These are phyloP conservation scores for Isatis tinctoria DNA, from an alignment of 345 rosid genomes.

Conservation along the genomic window DNA sequence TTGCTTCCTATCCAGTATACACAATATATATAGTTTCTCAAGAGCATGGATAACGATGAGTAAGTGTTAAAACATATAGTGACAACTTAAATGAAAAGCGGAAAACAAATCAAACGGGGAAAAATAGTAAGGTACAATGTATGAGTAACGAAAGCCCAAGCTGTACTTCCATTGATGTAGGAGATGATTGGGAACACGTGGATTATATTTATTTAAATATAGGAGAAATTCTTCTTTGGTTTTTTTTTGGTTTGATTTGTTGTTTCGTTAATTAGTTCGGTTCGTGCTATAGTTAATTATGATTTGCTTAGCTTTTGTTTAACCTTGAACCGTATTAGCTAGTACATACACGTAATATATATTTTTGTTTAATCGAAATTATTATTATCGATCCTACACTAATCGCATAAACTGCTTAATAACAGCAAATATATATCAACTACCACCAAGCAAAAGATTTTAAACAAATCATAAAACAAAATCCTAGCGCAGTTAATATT, in stretches of 20 bases:
- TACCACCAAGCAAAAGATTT: background rate
- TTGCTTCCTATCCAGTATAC: conserved; percentile 26
- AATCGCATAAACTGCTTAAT: background rate
- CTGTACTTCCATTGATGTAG: conserved; percentile 37
- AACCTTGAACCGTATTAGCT: background rate
- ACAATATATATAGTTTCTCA: background rate
- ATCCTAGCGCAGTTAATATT: background rate
- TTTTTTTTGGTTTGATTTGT: background rate
- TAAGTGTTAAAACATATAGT: conserved; percentile 14
- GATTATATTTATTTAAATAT: background rate
- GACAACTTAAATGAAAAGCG: conserved; percentile 12
- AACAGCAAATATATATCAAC: background rate
- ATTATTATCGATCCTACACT: too few species aligned
- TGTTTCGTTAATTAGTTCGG: background rate
- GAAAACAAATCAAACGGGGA: background rate
- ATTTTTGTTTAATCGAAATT: too few species aligned
- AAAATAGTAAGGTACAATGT: conserved; percentile 33
- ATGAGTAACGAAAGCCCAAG: conserved; percentile 21
- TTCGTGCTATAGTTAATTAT: background rate
- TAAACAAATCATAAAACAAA: background rate
- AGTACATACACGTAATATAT: background rate
- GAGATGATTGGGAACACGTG: conserved; percentile 31
- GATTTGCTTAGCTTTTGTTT: background rate
- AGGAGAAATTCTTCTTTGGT: background rate
- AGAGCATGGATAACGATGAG: conserved; percentile 16